Evolutionary conservation across 139 green algal genomes (phyloP), one percentile per base, ranked within the genome.

Genomic region (Pedinophyceae sp.): DNA sequence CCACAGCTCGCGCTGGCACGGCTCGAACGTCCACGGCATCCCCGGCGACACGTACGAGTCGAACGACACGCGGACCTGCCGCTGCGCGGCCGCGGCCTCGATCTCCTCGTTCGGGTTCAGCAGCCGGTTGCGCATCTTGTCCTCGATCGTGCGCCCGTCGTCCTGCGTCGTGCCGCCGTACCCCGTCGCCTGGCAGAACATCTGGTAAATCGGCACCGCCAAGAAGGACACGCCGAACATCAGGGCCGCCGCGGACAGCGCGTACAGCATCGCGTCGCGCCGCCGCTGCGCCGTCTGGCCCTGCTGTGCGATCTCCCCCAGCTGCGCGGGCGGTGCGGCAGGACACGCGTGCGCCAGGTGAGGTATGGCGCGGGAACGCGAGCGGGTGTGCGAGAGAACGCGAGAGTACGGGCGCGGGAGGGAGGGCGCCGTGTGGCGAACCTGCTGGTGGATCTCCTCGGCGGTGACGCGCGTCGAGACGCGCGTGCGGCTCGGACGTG

Each of bases 151-250:
- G 41, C 69, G 57, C 29, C 30, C 27, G 26, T 27, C 13, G 40
- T 6, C n/a, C 55, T 76, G 66, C 13, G 93, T 77, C 2, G 81
- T 84, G 16, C 83, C 83, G n/a, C 80, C 84, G 50, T 79, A 93
- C 7, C 84, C 84, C 16, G 84, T 93, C 1, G 84, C 84, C 62
- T 80, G 69, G 52, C 84, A 93, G 62, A 93, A 93, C 27, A 85
- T 69, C 3, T 72, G 71, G 64, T 98, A 98, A 19, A 98, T 62
- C 0, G 90, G 90, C 0, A 98, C 90, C 1, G 79, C 81, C 0
- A 78, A 83, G 50, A 97, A 98, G 0, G 90, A 89, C 3, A 85
- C 38, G 3, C 86, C 90, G 5, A 98, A 60, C 89, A 97, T 96
- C 48, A 43, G 13, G 13, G 34, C 13, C 10, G 34, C 34, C 34